Evolutionary conservation across 2,329 filamentous ascomycete species (phyloP), one percentile per base, ranked within the genome.

Genomic region (Moelleriella libera): DNA sequence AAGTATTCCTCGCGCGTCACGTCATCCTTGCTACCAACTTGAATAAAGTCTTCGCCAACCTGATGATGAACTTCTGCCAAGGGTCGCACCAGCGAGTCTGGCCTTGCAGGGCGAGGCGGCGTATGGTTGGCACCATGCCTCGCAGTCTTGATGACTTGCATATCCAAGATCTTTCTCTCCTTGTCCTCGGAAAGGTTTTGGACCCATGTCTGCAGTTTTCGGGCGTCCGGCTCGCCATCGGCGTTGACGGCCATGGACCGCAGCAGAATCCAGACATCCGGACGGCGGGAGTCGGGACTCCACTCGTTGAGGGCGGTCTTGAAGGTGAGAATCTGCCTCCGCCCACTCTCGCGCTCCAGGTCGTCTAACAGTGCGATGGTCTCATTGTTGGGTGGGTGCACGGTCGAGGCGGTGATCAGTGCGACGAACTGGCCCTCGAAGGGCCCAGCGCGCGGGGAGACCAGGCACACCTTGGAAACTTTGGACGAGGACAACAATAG

Each of bases 191-290:
- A 70, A 44, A 71, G 66, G 51, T 76, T 75, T 57, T 76, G 72
- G 30, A 69, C 68, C 74, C 74, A 76, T 4, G 70, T 74, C 49
- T 73, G 71, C 42, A 76, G 53, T 48, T 62, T 64, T 32, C 71
- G 63, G 41, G 65, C 60, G 53, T 75, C 63, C 45, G 66, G 57
- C 21, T 63, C 59, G 11, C 67, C 68, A 10, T 59, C 53, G 0
- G 61, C 58, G 44, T 63, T 63, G n/a, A 66, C 46, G 6, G 71
- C 70, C 63, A 76, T 70, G 43, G 58, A 61, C 44, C 68, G 63
- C 46, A 76, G 55, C 4, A 69, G 63, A 14, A 75, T 62, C 71
- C 72, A 76, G 7, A 72, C 59, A 45, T 66, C 64, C 1, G 73
- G 72, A 1, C 68, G 53, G 8, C 60, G 59, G 10, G 61, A 44